Evolutionary conservation across 768 basidiomycete species (phyloP).

Genomic region (Lactifluus hygrophoroides): DNA sequence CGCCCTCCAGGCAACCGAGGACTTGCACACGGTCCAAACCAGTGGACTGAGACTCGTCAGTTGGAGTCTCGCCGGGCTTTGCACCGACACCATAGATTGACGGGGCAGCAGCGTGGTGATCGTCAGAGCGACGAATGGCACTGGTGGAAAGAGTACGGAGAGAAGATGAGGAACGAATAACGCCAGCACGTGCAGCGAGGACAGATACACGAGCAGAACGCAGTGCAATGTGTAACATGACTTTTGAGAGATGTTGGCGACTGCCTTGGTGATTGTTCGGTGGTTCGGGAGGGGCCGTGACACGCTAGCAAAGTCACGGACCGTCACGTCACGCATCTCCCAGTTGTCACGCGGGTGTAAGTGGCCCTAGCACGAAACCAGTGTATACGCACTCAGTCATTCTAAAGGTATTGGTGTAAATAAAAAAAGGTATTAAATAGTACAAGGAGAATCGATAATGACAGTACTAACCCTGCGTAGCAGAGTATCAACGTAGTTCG

Average conservation of each 20-base stretch:
- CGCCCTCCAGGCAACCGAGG: conserved; percentile 78
- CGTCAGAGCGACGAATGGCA: conserved; percentile 43
- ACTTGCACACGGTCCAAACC: conserved; percentile 95
- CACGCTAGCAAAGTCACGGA: background rate
- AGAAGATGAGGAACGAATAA: conserved; percentile 21
- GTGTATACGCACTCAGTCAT: background rate
- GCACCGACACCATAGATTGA: conserved; percentile 64
- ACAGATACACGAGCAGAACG: conserved; percentile 23
- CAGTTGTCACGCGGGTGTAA: background rate
- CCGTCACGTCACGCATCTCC: background rate
- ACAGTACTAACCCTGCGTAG: conserved; percentile 5
- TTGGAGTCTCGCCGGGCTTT: conserved; percentile 67
- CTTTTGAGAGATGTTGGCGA: conserved; percentile 15
- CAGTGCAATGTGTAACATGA: conserved; percentile 27
- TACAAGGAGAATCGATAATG: conserved; percentile 8
- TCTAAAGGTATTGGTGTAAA: background rate
- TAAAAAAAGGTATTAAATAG: conserved; percentile 3
- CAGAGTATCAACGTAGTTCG: background rate
- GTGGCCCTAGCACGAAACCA: background rate
- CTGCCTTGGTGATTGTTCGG: background rate
- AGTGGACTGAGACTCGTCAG: conserved; percentile 85
- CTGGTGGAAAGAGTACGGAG: conserved; percentile 55
- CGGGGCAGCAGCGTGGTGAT: conserved; percentile 42
- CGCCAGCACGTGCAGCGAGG: conserved; percentile 6
- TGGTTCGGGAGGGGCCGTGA: conserved; percentile 8